Base-by-base conservation (phyloP, 345 rosid species). In the Diplotaxis tenuifolia region DNA sequence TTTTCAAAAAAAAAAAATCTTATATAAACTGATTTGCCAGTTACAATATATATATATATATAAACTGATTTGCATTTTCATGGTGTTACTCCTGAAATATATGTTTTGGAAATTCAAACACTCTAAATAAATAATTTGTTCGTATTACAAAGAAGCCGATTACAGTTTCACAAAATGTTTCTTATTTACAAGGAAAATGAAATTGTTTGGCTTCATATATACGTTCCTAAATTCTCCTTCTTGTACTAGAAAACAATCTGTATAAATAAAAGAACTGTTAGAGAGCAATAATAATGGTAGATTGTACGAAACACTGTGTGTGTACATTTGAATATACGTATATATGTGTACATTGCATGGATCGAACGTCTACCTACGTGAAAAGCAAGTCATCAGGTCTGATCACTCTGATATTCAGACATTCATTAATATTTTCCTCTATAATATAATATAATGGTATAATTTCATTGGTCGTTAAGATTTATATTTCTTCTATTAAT, bases 301-400 rank as follows among this genome's bases (percentile, higher is more conserved):
- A 75, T 38, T 62, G 53, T 38, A 68, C 28, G 45, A 62, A 75
- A 67, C 72, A 72, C 62, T 77, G 72, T 50, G 62, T 72, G 55
- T 68, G 65, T 67, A 50, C 47, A 56, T 29, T 56, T 40, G 55
- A 19, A 61, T 25, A 75, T 49, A 70, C 63, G 49, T 71, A 56
- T 47, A 38, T 75, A 25, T 55, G 23, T 68, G 52, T 76, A 78
- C 67, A 70, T 76, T 88, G 93, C 90, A 86, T 86, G 90, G 85
- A 85, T 82, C 85, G 84, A 86, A 88, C 86, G 82, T 86, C 78
- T 83, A 86, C 80, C 85, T 78, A 71, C 80, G 85, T 86, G 72
- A 74, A 82, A 76, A 79, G 82, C 84, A 80, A 86, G 80, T 77
- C 36, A 84, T 85, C 86, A 81, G 84, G 53, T 78, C 88, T 83